phyloP scores from a whole-genome alignment of 352 stramenopile species.

The Pythium plurisporium region DNA sequence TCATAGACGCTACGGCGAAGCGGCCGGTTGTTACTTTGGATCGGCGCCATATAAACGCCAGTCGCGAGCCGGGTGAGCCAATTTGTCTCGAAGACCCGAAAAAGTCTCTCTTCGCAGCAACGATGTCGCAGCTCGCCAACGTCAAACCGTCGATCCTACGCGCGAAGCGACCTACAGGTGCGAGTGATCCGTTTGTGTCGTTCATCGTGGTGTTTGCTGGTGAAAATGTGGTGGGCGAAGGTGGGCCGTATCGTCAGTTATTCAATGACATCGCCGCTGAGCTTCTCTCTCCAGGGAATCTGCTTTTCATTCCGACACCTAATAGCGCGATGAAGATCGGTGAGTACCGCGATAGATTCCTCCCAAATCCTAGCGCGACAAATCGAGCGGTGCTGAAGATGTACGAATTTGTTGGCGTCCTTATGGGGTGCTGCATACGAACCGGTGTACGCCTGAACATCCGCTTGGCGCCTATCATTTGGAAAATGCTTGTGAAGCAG shows the following conservation, averaged over 20 bases:
- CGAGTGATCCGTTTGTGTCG: conserved; percentile 74
- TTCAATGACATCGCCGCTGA: conserved; percentile 78
- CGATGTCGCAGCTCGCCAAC: conserved; percentile 46
- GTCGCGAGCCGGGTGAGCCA: conserved; percentile 18
- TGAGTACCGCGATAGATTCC: conserved; percentile 62
- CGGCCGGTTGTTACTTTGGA: conserved; percentile 67
- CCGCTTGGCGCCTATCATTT: conserved; percentile 64
- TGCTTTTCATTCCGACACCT: conserved; percentile 65
- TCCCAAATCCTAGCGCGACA: conserved; percentile 53
- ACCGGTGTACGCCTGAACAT: conserved; percentile 73
- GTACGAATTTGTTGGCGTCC: conserved; percentile 71
- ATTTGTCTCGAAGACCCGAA: conserved; percentile 39
- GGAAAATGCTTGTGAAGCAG: conserved; percentile 79
- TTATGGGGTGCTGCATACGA: conserved; percentile 78
- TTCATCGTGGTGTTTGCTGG: conserved; percentile 77
- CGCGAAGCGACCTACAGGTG: conserved; percentile 66
- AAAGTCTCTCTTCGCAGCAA: conserved; percentile 64
- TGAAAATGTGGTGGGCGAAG: conserved; percentile 78
- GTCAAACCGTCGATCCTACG: conserved; percentile 47
- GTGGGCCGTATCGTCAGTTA: conserved; percentile 71
- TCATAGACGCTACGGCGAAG: conserved; percentile 44
- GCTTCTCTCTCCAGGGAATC: conserved; percentile 40
- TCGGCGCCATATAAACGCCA: conserved; percentile 42
- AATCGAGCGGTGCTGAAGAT: conserved; percentile 56
- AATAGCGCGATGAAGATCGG: conserved; percentile 71